Conservation (phyloP, 208 protist species). For the Wallacemonas sp. region DNA sequence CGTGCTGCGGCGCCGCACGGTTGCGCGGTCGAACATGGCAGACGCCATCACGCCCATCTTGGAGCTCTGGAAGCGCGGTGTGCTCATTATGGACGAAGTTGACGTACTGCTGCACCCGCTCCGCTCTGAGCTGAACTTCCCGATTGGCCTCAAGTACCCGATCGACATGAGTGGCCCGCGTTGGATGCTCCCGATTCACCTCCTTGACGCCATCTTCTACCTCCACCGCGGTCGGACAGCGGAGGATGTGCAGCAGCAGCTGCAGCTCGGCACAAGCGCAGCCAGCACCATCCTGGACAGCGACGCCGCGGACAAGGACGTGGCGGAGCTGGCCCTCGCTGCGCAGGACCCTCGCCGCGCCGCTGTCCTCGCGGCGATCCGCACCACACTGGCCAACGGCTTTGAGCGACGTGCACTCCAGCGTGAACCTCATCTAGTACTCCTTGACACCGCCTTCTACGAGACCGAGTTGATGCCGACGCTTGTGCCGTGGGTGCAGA, state of each 20-base stretch:
- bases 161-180: slow-evolving; percentile 90
- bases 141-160: slow-evolving; percentile 90
- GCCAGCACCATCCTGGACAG: slow-evolving; percentile 1
- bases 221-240: slow-evolving; percentile 38
- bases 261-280: slow-evolving; percentile 19
- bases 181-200: slow-evolving; percentile 93
- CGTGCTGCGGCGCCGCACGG: slow-evolving; percentile 39
- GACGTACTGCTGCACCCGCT: slow-evolving; percentile 95
- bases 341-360: slow-evolving; percentile 1
- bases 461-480: slow-evolving; percentile 73
- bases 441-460: slow-evolving; percentile 91
- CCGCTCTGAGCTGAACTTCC: slow-evolving; percentile 96
- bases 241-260: slow-evolving; percentile 31
- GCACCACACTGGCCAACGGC: slow-evolving; percentile 60
- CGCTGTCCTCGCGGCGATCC: slow-evolving; percentile 22
- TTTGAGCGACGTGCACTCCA: slow-evolving; percentile 74
- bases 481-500: slow-evolving; percentile 85
- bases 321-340: neutral
- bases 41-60: slow-evolving; percentile 81
- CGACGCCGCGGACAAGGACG: slow-evolving; percentile 9
- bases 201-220: slow-evolving; percentile 92
- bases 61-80: slow-evolving; percentile 81
- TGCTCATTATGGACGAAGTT: slow-evolving; percentile 95
- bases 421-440: slow-evolving; percentile 88
- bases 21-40: slow-evolving; percentile 54